Base-by-base conservation (phyloP, 495 filamentous ascomycete genomes). In the Echria macrotheca region DNA sequence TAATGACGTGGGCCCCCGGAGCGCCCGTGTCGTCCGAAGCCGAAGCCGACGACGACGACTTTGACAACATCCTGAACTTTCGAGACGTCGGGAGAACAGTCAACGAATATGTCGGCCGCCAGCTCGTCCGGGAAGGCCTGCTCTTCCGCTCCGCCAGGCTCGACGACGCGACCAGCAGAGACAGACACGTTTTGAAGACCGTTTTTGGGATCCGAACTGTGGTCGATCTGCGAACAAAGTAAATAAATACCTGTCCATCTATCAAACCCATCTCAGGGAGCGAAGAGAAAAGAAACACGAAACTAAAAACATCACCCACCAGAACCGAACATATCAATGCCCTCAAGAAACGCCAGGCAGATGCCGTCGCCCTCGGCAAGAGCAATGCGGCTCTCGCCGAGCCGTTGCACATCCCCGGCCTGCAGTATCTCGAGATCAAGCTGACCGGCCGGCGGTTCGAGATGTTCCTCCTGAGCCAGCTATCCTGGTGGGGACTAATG, bases 21-120 rank as follows among this genome's bases (percentile, higher is more conserved):
- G n/a, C n/a, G n/a, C n/a, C n/a, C n/a, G n/a, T n/a, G n/a, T n/a
- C n/a, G n/a, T n/a, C n/a, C n/a, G n/a, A n/a, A n/a, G n/a, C n/a
- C n/a, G n/a, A n/a, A n/a, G n/a, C 17, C 49, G 17, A 14, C 33
- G 22, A 38, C 24, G 4, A 35, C 11, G 40, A 60, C 0, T 82
- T 90, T 52, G 73, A 85, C 43, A 81, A 74, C 32, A 79, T 91
- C 51, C 71, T 86, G 63, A 93, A 94, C 61, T 91, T 94, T 66
- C 81, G 89, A 28, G 89, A 94, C 74, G 84, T 93, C 47, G 89
- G 83, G n/a, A 69, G 73, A 46, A 81, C 80, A 10, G 71, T 91
- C 48, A 93, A 93, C 49, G 63, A 71, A 18, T 73, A 75, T 33
- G 55, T 74, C 15, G 75, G 75, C 2, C 63, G 67, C 36, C 87